Evolutionary conservation across 495 filamentous ascomycete species (phyloP).

Genomic region (Opeltia flavorubescens): DNA sequence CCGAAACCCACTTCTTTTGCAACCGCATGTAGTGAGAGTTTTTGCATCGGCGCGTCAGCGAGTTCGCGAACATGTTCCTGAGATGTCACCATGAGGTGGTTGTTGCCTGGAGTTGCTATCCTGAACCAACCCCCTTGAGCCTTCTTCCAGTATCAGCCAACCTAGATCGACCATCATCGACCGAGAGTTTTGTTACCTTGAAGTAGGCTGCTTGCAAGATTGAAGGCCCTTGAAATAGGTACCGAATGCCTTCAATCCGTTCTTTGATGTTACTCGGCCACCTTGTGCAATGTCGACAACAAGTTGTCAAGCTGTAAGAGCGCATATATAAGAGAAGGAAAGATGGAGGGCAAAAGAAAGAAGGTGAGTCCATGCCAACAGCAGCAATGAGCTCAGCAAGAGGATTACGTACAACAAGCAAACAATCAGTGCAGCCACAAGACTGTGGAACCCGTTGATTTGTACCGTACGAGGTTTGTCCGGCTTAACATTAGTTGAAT

Average conservation of each 20-base stretch:
- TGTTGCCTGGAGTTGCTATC: conserved; percentile 13
- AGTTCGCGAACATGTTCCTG: conserved; percentile 18
- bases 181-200: conserved; percentile 1
- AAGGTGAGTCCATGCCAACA: too few species aligned
- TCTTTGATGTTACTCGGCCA: neutral
- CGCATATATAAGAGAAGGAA: neutral
- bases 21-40: conserved; percentile 20
- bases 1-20: conserved; percentile 11
- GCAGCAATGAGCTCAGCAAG: too few species aligned
- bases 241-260: conserved; percentile 3
- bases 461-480: too few species aligned
- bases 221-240: conserved; percentile 5
- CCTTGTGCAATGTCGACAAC: neutral
- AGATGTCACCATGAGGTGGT: conserved; percentile 16
- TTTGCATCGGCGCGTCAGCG: conserved; percentile 12
- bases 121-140: conserved; percentile 14
- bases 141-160: too few species aligned
- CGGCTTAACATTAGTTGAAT: too few species aligned
- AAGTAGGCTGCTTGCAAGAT: conserved; percentile 7
- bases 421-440: neutral
- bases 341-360: too few species aligned
- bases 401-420: neutral
- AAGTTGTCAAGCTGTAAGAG: neutral
- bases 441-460: neutral
- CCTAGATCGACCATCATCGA: too few species aligned